These are phyloP conservation scores for Cardamine resedifolia DNA, from an alignment of 345 rosid genomes.

Conservation along the genomic window DNA sequence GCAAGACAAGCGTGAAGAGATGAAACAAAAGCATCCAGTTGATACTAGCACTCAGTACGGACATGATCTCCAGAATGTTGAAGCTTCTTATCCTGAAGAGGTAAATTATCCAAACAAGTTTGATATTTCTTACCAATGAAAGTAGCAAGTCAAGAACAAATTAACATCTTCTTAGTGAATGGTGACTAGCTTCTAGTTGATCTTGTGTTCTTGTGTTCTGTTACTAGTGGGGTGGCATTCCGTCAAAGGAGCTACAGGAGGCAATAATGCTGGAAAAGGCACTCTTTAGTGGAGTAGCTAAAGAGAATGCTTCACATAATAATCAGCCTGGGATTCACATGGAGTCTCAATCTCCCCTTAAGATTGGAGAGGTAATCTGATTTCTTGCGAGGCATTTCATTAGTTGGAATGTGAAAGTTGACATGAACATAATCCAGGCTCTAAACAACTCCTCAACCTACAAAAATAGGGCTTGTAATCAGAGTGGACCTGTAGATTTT, in stretches of 20 bases:
- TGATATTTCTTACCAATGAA: conserved; percentile 8
- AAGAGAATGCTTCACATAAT: conserved; percentile 33
- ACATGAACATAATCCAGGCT: background rate
- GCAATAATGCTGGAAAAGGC: conserved; percentile 65
- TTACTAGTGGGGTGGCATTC: conserved; percentile 64
- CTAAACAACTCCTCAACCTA: background rate
- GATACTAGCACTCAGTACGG: conserved; percentile 32
- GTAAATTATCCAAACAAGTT: conserved; percentile 30
- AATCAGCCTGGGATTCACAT: conserved; percentile 8
- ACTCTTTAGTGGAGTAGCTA: conserved; percentile 48
- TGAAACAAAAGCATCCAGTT: conserved; percentile 34
- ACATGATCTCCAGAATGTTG: conserved; percentile 29
- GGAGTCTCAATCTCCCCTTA: conserved; percentile 13
- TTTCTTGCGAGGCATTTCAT: conserved; percentile 8
- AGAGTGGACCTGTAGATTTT: conserved; percentile 2
- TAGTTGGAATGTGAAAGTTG: background rate
- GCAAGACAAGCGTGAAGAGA: conserved; percentile 33
- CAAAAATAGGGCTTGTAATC: background rate
- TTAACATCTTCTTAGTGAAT: background rate
- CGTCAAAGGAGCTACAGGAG: conserved; percentile 63
- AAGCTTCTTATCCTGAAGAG: conserved; percentile 41
- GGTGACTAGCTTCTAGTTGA: conserved; percentile 3
- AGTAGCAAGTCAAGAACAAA: conserved; percentile 1
- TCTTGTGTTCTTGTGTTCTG: conserved; percentile 19
- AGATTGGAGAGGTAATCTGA: conserved; percentile 25